Evolutionary conservation across 805 yeast species (phyloP), one percentile per base, ranked within the genome.

Genomic region (Wickerhamiella bombiphila): DNA sequence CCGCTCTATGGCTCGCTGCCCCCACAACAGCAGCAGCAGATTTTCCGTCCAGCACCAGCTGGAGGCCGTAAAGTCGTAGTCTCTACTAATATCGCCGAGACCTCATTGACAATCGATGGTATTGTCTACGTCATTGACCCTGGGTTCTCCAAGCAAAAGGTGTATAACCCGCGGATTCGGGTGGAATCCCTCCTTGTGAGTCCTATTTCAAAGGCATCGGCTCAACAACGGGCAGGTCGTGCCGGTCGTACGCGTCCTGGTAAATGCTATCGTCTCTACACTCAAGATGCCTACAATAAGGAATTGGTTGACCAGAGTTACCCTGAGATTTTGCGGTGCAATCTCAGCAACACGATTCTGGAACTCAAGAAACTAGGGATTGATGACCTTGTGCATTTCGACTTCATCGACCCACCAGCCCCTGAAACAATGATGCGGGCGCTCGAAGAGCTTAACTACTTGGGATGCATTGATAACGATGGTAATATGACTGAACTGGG

Each of bases 371-470:
- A 91, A 60, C 70, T 91, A 46, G 97, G 97, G 11, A 71, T 88
- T 46, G 94, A 91, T 55, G 97, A 88, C 61, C 71, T 88, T 53
- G 98, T 91, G 29, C 97, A 88, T 61, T 88, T 88, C 55, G 98
- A 91, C 58, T 88, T 91, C 56, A 88, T 88, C 94, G 98, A 88
- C 55, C 97, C 98, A 5, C 98, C 98, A 11, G 97, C 97, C 2
- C 98, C 98, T 7, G 98, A 88, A 60, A 91, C 98, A 5, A 91
- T 88, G 98, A 91, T 91, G 98, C 71, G 98, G 57, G 97, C 97
- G 0, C 65, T 88, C 45, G 98, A 88, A 59, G 98, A 88, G 58
- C 68, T 88, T 52, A 86, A 91, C 55, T 91, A 83, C 55, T 65
- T 88, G 44, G 76, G 79, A 17, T 91, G 96, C 63, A 68, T 88